Evolutionary conservation across 306 rosid genomes (phyloP).

Genomic region (Oxytropis ochrocephala): DNA sequence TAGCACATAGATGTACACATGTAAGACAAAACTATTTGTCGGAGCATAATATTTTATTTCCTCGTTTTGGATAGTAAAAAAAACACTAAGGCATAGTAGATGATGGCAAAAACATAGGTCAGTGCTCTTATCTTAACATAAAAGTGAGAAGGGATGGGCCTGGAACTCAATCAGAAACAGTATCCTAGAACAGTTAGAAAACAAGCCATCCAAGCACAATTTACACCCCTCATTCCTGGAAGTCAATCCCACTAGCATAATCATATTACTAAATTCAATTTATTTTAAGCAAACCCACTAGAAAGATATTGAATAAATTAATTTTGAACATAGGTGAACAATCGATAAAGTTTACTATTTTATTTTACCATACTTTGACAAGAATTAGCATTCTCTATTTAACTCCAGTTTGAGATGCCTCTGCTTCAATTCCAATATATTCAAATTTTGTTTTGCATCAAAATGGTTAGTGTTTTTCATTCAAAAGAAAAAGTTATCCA

Average conservation of each 20-base stretch:
- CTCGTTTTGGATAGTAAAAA: neutral
- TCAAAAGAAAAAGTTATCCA: neutral
- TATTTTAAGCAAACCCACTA: neutral
- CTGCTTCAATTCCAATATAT: neutral
- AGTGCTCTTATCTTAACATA: neutral
- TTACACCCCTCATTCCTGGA: constrained; percentile 1
- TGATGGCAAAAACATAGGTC: neutral
- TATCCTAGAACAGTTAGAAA: neutral
- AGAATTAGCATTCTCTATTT: neutral
- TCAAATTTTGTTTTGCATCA: neutral
- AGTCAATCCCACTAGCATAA: constrained; percentile 1
- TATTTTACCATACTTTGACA: neutral
- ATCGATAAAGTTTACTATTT: neutral
- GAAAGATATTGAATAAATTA: neutral
- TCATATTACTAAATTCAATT: neutral
- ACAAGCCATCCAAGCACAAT: neutral
- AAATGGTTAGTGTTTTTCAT: neutral
- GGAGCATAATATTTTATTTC: neutral
- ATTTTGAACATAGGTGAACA: neutral
- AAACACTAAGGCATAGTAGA: neutral
- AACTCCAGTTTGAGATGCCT: constrained; percentile 4
- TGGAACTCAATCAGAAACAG: neutral
- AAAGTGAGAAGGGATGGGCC: neutral
- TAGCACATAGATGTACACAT: neutral
- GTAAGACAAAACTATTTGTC: neutral